A percentile compares a stretch with the other conserved stretches of the same genome.
phyloP scores from a whole-genome alignment of 768 basidiomycete species.

The Paxillus ammoniavirescens region DNA sequence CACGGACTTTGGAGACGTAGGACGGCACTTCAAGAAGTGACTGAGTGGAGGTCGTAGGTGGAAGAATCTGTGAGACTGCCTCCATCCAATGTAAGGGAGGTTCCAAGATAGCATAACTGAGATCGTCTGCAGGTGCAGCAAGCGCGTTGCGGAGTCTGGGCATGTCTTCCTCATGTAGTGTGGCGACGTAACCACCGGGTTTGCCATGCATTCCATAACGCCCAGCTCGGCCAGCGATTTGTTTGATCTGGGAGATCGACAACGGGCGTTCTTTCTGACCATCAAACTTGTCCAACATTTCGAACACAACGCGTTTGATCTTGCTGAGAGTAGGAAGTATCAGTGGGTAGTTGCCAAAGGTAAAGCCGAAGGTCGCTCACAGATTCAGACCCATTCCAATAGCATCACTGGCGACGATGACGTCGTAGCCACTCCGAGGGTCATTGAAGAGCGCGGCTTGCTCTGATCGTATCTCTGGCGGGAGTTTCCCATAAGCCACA shows the following conservation, averaged over 20 bases:
- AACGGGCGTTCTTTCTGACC: slow-evolving; percentile 47
- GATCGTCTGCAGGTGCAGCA: slow-evolving; percentile 43
- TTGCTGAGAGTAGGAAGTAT: slow-evolving; percentile 50
- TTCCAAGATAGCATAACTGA: slow-evolving; percentile 52
- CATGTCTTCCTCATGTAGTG: slow-evolving; percentile 63
- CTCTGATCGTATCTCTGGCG: slow-evolving; percentile 88
- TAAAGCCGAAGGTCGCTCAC: slow-evolving; percentile 44
- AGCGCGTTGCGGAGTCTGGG: slow-evolving; percentile 58
- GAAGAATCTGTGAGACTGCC: slow-evolving; percentile 40
- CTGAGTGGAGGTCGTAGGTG: slow-evolving; percentile 36
- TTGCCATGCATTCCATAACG: slow-evolving; percentile 70
- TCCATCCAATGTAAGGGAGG: slow-evolving; percentile 24
- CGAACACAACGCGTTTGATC: slow-evolving; percentile 86
- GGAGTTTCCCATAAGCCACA: slow-evolving; percentile 88
- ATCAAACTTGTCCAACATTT: slow-evolving; percentile 64
- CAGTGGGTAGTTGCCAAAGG: not conserved
- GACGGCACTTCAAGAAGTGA: slow-evolving; percentile 49
- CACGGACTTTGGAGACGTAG: slow-evolving; percentile 46
- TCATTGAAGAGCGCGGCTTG: slow-evolving; percentile 94
- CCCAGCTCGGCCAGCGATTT: slow-evolving; percentile 93
- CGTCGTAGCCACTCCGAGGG: slow-evolving; percentile 76
- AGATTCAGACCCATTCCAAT: slow-evolving; percentile 97
- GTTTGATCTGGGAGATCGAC: slow-evolving; percentile 79
- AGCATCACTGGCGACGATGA: slow-evolving; percentile 92
- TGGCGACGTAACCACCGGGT: slow-evolving; percentile 70